phyloP scores from a whole-genome alignment of 2,329 filamentous ascomycete genomes.

The Botrytis sinoallii region DNA sequence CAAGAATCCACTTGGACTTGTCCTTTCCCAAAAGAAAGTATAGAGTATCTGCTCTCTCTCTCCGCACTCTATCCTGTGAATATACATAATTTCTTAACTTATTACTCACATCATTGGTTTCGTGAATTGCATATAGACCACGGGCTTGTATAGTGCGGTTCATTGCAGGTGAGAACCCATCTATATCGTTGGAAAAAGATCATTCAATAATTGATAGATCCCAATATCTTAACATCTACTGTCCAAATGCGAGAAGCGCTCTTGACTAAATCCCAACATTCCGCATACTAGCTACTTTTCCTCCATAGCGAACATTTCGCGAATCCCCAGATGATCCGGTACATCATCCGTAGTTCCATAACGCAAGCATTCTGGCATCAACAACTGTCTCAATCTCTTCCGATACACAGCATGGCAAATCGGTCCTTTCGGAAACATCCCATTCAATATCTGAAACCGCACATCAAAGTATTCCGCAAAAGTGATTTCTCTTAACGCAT shows the following conservation, averaged over 20 bases:
- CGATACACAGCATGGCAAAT: not conserved
- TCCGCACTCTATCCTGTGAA: not conserved
- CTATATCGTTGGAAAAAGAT: not conserved
- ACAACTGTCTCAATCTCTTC: not conserved
- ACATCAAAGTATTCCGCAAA: not conserved
- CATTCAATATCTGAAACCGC: not conserved
- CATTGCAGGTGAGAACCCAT: not conserved
- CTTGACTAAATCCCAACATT: not conserved
- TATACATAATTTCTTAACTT: no score
- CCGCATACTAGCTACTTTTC: not conserved
- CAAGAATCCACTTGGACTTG: not conserved
- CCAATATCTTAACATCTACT: not conserved
- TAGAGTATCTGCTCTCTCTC: not conserved
- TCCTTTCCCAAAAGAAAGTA: not conserved
- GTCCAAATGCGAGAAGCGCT: not conserved
- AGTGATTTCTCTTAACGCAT: not conserved
- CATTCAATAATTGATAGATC: not conserved
- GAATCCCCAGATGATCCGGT: not conserved
- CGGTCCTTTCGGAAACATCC: no score
- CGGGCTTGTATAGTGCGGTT: not conserved
- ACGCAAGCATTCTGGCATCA: not conserved
- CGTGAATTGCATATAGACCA: not conserved
- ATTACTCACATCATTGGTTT: no score
- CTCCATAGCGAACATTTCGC: not conserved
- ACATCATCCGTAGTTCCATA: not conserved